phyloP scores from a whole-genome alignment of 139 green algal genomes.

The Tetratostichococcus sp. region DNA sequence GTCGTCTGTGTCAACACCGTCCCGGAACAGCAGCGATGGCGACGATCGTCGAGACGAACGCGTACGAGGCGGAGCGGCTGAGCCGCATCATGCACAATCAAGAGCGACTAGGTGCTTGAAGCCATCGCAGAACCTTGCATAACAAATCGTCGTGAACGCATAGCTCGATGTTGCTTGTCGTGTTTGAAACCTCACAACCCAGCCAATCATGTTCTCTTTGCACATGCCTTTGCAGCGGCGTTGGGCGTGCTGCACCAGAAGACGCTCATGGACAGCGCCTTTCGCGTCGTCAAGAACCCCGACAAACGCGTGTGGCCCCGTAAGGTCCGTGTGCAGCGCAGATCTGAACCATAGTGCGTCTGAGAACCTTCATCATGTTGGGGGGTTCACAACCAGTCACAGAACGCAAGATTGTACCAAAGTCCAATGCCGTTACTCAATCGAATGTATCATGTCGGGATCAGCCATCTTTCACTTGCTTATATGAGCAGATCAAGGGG shows the following conservation, averaged over 20 bases:
- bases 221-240: conserved; percentile 21
- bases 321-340: conserved; percentile 1
- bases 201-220: no score
- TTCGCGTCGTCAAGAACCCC: conserved; percentile 1
- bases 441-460: not conserved
- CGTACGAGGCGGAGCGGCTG: conserved; percentile 7
- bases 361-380: not conserved
- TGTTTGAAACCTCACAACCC: not conserved
- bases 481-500: not conserved
- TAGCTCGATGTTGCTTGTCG: not conserved
- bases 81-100: conserved; percentile 2
- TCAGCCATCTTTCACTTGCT: no score
- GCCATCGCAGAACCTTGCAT: not conserved
- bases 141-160: not conserved
- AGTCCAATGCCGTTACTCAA: not conserved
- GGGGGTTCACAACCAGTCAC: not conserved
- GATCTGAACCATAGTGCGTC: not conserved
- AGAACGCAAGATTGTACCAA: not conserved
- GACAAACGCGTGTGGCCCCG: conserved; percentile 5
- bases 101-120: not conserved
- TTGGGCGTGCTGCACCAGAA: conserved; percentile 33
- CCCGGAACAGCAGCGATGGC: not conserved
- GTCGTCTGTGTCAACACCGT: not conserved
- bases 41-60: not conserved
- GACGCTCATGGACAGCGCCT: conserved; percentile 13